A percentile compares a stretch with the other conserved stretches of the same genome.
Conservation (phyloP, 1,139 yeast species). For the Pichia sp. region DNA sequence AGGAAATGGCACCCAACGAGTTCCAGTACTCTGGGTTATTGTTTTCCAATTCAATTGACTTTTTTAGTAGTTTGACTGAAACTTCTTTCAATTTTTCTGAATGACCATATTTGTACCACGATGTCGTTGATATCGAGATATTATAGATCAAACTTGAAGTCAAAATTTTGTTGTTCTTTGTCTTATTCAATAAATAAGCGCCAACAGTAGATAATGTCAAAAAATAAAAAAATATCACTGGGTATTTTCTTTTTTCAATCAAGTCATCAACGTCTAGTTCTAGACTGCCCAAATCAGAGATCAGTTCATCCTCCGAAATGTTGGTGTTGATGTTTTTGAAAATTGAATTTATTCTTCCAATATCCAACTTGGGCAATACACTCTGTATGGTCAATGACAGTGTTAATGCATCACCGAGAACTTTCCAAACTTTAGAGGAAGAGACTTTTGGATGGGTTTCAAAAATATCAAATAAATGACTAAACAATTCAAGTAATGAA, state of each 20-base stretch:
- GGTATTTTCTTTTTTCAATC: constrained; percentile 4
- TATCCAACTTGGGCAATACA: constrained; percentile 32
- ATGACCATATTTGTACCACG: constrained; percentile 33
- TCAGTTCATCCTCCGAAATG: not conserved
- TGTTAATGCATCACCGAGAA: constrained; percentile 42
- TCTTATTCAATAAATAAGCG: constrained; percentile 1
- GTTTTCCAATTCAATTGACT: constrained; percentile 63
- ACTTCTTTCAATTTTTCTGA: constrained; percentile 29
- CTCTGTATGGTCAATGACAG: constrained; percentile 37
- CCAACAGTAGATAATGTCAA: constrained; percentile 12
- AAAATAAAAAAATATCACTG: constrained; percentile 1
- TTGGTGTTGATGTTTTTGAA: not conserved
- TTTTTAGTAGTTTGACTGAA: constrained; percentile 51
- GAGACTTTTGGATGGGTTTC: constrained; percentile 25
- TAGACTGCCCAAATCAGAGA: not conserved
- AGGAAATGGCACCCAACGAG: constrained; percentile 55
- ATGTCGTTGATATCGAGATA: constrained; percentile 57
- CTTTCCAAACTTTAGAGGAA: constrained; percentile 49
- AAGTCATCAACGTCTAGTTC: not conserved
- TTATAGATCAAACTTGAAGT: constrained; percentile 60
- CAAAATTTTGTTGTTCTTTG: constrained; percentile 38
- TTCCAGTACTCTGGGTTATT: constrained; percentile 72
- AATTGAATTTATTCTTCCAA: constrained; percentile 15
- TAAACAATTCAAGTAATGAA: constrained; percentile 38
- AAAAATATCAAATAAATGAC: constrained; percentile 37